These are phyloP conservation scores for Lepidium aucheri DNA, from an alignment of 345 rosid species.

Conservation along the genomic window DNA sequence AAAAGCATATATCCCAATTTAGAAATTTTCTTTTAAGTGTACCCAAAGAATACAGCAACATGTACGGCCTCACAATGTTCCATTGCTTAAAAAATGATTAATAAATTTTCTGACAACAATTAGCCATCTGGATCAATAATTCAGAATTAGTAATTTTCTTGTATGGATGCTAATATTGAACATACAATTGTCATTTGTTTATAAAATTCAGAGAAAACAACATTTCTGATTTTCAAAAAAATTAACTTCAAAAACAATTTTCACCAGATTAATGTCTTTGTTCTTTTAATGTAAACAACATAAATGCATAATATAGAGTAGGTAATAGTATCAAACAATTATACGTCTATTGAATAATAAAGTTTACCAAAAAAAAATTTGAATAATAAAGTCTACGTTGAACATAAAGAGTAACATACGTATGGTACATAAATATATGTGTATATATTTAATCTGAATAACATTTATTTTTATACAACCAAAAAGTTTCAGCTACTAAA, in stretches of 20 bases:
- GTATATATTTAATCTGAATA: not conserved
- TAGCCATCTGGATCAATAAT: not conserved
- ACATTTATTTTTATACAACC: too few relatives aligned
- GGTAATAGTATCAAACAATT: not conserved
- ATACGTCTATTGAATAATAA: not conserved
- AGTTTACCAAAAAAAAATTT: too few relatives aligned
- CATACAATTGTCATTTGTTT: not conserved
- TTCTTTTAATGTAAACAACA: not conserved
- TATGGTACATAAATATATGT: not conserved
- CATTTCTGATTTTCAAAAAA: not conserved
- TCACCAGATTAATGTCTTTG: not conserved
- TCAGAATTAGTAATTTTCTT: not conserved
- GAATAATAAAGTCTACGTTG: not conserved
- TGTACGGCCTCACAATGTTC: conserved; percentile 12
- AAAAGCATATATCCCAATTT: too few relatives aligned
- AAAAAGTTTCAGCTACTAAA: too few relatives aligned
- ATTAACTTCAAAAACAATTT: not conserved
- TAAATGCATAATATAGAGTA: not conserved
- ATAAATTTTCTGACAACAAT: not conserved
- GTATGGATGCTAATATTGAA: not conserved
- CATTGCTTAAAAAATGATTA: not conserved
- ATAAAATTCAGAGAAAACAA: not conserved
- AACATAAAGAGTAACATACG: not conserved
- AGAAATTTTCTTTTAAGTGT: too few relatives aligned
- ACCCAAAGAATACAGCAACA: not conserved